Base-by-base conservation (phyloP, 495 filamentous ascomycete species). In the Penicillium mononematosum region DNA sequence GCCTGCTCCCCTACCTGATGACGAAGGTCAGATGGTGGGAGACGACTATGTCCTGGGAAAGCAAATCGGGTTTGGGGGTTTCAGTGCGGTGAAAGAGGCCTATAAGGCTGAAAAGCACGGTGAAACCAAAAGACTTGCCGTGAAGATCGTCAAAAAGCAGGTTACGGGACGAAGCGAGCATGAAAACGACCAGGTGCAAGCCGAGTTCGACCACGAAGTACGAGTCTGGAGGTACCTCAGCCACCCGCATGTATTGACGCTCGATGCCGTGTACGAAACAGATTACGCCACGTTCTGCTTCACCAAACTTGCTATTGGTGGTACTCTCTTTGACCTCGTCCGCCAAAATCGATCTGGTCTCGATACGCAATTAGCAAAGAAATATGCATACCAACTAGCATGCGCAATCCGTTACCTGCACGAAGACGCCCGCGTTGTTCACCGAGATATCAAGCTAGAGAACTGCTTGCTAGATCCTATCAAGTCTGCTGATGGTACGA, bases 371-470 rank as follows among this genome's bases (percentile, higher is more conserved):
- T 73, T 86, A 1, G 86, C 82, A 1, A 83, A 81, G 59, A 82
- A 82, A 59, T 90, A 90, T 61, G 63, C 77, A 9, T 87, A 84
- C 60, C 85, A 90, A 68, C 78, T 91, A 17, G 85, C 87, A 14
- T 83, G 78, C 38, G 87, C 88, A 4, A 66, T 90, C 16, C 81
- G 88, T 20, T 91, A 91, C 68, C 70, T 91, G 2, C 88, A 91
- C 59, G 81, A 90, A 68, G 88, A 91, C 65, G 81, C 87, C 27
- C 78, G 80, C 2, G 79, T 91, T 39, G 83, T 89, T 9, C 88
- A 91, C 63, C 75, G 88, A 31, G 88, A 91, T 63, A 83, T 91
- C 64, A 91, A 91, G 70, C 79, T 90, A 7, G 88, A 91, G 66
- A 91, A 91, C 59, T 91, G 88, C 59, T 78, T 91, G 10, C 63